Evolutionary conservation across 495 filamentous ascomycete species (phyloP), one percentile per base, ranked within the genome.

Genomic region (Neurospora hispaniola): DNA sequence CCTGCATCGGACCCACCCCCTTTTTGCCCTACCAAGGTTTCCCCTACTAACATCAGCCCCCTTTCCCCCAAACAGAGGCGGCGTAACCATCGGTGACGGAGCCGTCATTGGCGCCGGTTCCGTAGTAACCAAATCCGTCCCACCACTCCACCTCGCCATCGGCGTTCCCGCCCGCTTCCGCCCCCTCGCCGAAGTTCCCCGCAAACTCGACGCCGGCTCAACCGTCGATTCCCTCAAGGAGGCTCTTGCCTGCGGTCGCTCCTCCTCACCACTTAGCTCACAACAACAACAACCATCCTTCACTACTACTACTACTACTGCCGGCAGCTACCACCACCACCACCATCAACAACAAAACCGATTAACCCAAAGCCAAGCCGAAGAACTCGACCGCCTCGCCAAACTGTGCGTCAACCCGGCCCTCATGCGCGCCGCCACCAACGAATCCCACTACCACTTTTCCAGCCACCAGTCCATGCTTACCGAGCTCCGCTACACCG

Each of bases 81-180:
- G 79, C 9, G 74, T 80, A 11, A 79, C 79, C 5, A 80, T 81
- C 12, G 80, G 80, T 18, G 66, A 73, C 62, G 80, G 79, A 66
- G 79, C 80, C n/a, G 79, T 81, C 38, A 81, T 81, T 42, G 79
- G 79, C 11, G 80, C 80, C 40, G 77, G 79, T 20, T 74, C 71
- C 69, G 73, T 81, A n/a, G 75, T 81, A 23, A 81, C 76, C 2
- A 72, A 42, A n/a, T 71, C 78, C 41, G 75, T 81, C 27, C 79
- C 79, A 10, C 75, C 78, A 4, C 54, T 72, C 42, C 74, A 68
- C 14, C 41, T 80, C 71, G 79, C 78, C 3, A 40, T 73, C 35
- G 79, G 79, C 20, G 70, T 74, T 11, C 79, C 79, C 2, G 79
- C 75, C 14, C 74, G 75, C 31, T 74, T 80, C 3, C 54, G 73